These are phyloP conservation scores for Mortierella sp. DNA, from an alignment of 371 early-diverging fungal species.

Conservation along the genomic window DNA sequence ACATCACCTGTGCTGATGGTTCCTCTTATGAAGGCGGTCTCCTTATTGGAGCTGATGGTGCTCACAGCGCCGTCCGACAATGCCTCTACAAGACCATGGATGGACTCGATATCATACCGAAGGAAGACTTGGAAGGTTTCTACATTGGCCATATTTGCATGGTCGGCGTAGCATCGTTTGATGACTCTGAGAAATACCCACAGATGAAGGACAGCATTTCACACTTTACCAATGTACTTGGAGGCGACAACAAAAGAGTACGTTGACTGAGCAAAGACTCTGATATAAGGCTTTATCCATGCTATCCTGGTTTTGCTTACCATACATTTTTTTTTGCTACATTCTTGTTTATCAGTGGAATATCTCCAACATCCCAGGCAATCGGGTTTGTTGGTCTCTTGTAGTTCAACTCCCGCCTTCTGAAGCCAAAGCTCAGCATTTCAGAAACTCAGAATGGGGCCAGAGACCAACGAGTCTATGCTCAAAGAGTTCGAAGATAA, in stretches of 20 bases:
- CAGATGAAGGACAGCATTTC: not conserved
- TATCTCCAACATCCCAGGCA: slow-evolving; percentile 7
- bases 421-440: not conserved
- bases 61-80: slow-evolving; percentile 18
- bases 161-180: slow-evolving; percentile 6
- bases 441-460: slow-evolving; percentile 24
- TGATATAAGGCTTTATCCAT: no score
- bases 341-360: slow-evolving; percentile 23
- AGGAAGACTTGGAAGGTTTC: not conserved
- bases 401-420: not conserved
- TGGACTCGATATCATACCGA: not conserved
- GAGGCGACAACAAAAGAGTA: not conserved
- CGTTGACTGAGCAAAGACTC: no score
- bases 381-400: slow-evolving; percentile 21
- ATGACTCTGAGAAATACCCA: slow-evolving; percentile 14
- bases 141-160: not conserved
- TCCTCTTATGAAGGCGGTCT: slow-evolving; percentile 19
- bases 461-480: slow-evolving; percentile 12
- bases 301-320: no score
- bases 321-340: no score
- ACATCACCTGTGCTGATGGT: slow-evolving; percentile 8
- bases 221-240: slow-evolving; percentile 1
- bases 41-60: slow-evolving; percentile 3
- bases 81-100: slow-evolving; percentile 16
- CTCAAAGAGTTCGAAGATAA: slow-evolving; percentile 6